Base-by-base conservation (phyloP, 1,284 basidiomycete species). In the Sporisorium exsertum region DNA sequence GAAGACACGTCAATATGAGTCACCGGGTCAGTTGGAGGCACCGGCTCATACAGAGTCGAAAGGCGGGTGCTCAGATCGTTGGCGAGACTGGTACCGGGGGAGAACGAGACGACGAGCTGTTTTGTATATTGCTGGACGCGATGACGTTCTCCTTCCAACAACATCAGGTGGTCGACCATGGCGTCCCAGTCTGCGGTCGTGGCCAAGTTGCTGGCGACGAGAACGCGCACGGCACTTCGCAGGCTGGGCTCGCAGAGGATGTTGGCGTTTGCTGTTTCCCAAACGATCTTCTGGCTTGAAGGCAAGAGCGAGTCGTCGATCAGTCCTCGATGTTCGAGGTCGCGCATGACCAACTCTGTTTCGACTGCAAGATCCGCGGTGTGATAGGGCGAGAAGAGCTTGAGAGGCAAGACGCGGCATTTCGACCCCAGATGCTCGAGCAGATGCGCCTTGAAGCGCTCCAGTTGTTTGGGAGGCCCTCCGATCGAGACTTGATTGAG, bases 341-440 rank as follows among this genome's bases (percentile, higher is more conserved):
- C 64, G 5, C 29, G 45, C 61, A 76, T 58, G 33, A 67, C 68
- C 22, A 45, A 15, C 9, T 45, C 42, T 1, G 37, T 51, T 29
- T 67, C 73, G n/a, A 3, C 9, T 3, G 42, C 26, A 3, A 76
- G 61, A 24, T 54, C 58, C 10, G 61, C 45, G 15, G 40, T 60
- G 33, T 76, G 73, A 22, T 76, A 76, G 1, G 73, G 73, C 13
- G 73, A 61, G 51, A 60, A 76, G 35, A 76, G 67, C 33, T 76
- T 58, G 22, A 76, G 42, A 7, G 60, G 46, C 1, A 55, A 62
- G 12, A 45, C 27, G 16, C 61, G 47, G 37, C 58, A 58, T 5
- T 56, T 40, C 5, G 45, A 15, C 9, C 53, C 55, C 6, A 61
- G 24, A 15, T 60, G 33, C 18, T 56, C 47, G 27, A 52, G 12